Evolutionary conservation across 306 rosid species (phyloP).

Genomic region (Quercus engelmannii): DNA sequence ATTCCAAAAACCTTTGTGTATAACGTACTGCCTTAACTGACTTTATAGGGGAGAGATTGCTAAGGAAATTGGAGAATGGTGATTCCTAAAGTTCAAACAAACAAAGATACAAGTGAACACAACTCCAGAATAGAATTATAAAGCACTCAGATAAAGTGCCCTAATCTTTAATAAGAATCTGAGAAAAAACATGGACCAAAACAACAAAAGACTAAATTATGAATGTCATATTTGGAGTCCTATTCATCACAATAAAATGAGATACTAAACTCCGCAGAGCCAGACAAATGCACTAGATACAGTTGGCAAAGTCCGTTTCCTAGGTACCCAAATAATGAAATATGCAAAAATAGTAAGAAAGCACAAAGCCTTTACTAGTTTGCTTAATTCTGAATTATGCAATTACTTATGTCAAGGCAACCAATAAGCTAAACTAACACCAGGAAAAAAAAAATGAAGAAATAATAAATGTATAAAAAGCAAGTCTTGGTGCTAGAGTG

Average conservation of each 20-base stretch:
- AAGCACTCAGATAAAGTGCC: neutral
- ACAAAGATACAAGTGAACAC: neutral
- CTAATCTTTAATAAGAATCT: neutral
- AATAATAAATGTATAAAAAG: neutral
- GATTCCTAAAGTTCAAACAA: slow-evolving; percentile 16
- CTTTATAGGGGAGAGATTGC: slow-evolving; percentile 18
- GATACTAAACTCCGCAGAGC: neutral
- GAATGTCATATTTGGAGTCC: too few relatives aligned
- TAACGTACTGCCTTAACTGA: neutral
- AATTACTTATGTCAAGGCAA: neutral
- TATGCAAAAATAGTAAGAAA: neutral
- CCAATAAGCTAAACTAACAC: neutral
- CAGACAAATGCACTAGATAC: neutral
- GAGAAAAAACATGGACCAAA: too few relatives aligned
- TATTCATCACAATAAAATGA: too few relatives aligned
- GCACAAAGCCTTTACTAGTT: neutral
- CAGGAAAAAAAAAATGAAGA: neutral
- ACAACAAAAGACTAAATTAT: neutral
- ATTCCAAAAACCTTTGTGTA: neutral
- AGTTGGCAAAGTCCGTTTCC: neutral
- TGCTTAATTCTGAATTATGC: neutral
- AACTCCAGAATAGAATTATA: neutral
- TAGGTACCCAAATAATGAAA: neutral
- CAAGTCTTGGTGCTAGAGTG: neutral
- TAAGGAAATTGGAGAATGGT: slow-evolving; percentile 10